phyloP scores from a whole-genome alignment of 2,329 filamentous ascomycete species.

The Periconia sp. region DNA sequence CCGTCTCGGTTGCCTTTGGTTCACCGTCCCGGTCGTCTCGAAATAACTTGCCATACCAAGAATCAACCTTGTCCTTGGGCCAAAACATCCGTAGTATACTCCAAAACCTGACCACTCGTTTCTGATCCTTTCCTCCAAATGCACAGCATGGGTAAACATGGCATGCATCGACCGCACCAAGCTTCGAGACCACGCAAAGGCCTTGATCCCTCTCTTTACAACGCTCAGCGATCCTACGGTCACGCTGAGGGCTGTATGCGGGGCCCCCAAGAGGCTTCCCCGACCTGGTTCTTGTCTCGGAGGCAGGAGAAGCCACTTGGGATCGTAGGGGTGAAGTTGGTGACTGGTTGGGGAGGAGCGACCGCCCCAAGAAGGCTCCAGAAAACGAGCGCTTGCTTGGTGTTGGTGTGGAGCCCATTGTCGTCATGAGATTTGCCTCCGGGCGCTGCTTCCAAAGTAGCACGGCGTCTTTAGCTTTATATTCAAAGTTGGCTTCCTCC shows the following conservation, averaged over 20 bases:
- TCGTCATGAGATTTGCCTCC: not conserved
- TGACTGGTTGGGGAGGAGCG: constrained; percentile 5
- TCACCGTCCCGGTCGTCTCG: constrained; percentile 1
- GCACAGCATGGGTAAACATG: constrained; percentile 26
- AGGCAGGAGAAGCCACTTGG: constrained; percentile 2
- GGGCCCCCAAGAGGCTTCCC: constrained; percentile 6
- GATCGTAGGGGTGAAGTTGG: constrained; percentile 7
- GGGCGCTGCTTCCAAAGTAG: constrained; percentile 10
- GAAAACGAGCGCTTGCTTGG: constrained; percentile 4
- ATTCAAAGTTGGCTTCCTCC: not conserved
- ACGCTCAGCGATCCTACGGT: constrained; percentile 10
- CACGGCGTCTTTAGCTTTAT: constrained; percentile 8
- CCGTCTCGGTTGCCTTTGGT: constrained; percentile 16
- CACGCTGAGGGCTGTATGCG: constrained; percentile 15
- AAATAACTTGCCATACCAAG: constrained; percentile 9
- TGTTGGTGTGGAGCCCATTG: constrained; percentile 1
- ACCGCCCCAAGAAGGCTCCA: not conserved
- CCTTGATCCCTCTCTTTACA: constrained; percentile 19
- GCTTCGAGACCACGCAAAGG: constrained; percentile 20
- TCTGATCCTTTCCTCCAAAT: constrained; percentile 10
- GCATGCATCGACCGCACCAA: constrained; percentile 18
- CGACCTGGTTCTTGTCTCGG: constrained; percentile 14
- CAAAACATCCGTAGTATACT: constrained; percentile 12
- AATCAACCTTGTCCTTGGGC: constrained; percentile 9
- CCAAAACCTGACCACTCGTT: constrained; percentile 13